These are phyloP conservation scores for Saccharomyces hybrid DNA, from an alignment of 1,139 yeast genomes.

Conservation along the genomic window DNA sequence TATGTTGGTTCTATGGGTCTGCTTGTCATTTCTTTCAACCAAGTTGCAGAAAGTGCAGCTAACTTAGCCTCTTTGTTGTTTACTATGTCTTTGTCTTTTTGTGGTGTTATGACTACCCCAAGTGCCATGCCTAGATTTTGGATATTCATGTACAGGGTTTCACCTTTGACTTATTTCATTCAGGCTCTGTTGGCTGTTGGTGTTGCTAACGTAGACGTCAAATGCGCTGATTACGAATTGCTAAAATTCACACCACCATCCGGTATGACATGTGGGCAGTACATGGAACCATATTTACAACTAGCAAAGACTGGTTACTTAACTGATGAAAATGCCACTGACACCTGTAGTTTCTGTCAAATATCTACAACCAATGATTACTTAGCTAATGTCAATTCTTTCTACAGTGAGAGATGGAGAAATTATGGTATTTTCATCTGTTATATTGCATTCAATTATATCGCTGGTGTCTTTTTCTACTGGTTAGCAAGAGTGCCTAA, in stretches of 20 bases:
- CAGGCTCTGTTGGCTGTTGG: conserved; percentile 45
- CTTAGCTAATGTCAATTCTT: conserved; percentile 38
- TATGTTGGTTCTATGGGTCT: conserved; percentile 60
- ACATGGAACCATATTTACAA: conserved; percentile 39
- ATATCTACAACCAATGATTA: conserved; percentile 43
- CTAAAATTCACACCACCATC: conserved; percentile 40
- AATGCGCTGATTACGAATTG: conserved; percentile 42
- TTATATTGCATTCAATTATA: conserved; percentile 40
- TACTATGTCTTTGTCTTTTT: conserved; percentile 61
- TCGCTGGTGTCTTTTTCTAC: conserved; percentile 48
- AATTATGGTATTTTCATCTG: conserved; percentile 48
- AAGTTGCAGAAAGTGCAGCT: conserved; percentile 62
- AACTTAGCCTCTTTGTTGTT: conserved; percentile 54
- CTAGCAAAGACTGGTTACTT: conserved; percentile 48
- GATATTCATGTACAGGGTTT: conserved; percentile 52
- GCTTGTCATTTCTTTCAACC: conserved; percentile 42
- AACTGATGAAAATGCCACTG: conserved; percentile 36
- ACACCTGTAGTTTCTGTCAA: conserved; percentile 44
- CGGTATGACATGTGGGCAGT: conserved; percentile 46
- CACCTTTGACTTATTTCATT: conserved; percentile 54
- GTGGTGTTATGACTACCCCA: conserved; percentile 69
- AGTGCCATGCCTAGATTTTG: conserved; percentile 47
- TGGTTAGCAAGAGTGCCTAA: conserved; percentile 71
- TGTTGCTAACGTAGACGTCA: conserved; percentile 40
- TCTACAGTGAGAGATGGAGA: conserved; percentile 50